phyloP scores from a whole-genome alignment of 1,139 yeast genomes.

The Hyphopichia wangnamkhiaoensis region DNA sequence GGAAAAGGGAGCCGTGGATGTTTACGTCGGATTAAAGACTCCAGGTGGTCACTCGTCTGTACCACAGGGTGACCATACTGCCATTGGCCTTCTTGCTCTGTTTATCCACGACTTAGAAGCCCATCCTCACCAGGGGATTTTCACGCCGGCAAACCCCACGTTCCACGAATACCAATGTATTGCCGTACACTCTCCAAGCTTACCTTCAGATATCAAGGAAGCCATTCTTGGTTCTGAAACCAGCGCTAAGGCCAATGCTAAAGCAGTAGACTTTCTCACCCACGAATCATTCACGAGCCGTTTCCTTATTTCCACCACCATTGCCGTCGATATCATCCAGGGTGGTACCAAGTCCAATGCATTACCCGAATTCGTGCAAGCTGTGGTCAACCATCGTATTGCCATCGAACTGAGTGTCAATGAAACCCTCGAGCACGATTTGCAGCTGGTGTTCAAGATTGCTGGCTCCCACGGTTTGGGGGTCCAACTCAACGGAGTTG shows the following conservation, averaged over 20 bases:
- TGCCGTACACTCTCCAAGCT: slow-evolving; percentile 31
- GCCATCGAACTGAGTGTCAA: slow-evolving; percentile 29
- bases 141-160: slow-evolving; percentile 40
- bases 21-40: slow-evolving; percentile 33
- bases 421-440: slow-evolving; percentile 21
- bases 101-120: slow-evolving; percentile 35
- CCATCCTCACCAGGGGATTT: slow-evolving; percentile 29
- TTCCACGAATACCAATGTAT: slow-evolving; percentile 39
- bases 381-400: slow-evolving; percentile 33
- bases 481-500: slow-evolving; percentile 34
- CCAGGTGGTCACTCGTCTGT: slow-evolving; percentile 50
- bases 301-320: slow-evolving; percentile 33
- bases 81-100: slow-evolving; percentile 42
- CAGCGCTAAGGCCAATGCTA: slow-evolving; percentile 26
- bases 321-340: slow-evolving; percentile 31
- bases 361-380: slow-evolving; percentile 32
- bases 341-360: slow-evolving; percentile 42
- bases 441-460: slow-evolving; percentile 22
- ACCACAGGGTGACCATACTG: slow-evolving; percentile 43
- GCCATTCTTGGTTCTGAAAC: slow-evolving; percentile 29
- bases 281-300: slow-evolving; percentile 15
- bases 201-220: slow-evolving; percentile 18
- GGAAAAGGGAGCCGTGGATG: slow-evolving; percentile 42
- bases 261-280: slow-evolving; percentile 18
- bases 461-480: slow-evolving; percentile 36